Evolutionary conservation across 2,329 filamentous ascomycete genomes (phyloP), one percentile per base, ranked within the genome.

Genomic region (Epichloe aotearoae): DNA sequence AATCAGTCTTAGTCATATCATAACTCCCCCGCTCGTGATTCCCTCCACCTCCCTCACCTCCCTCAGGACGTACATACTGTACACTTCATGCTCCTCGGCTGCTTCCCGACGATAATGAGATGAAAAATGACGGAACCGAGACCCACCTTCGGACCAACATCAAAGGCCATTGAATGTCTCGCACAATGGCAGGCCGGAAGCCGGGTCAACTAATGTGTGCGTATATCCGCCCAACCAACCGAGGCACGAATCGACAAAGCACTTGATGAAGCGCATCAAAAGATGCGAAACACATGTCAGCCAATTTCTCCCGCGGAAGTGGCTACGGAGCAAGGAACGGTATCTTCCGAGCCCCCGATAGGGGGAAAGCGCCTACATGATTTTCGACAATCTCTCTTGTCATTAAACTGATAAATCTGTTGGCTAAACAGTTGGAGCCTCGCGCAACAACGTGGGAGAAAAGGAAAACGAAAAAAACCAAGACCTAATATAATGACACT

Each of bases 211-310:
- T 11, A 12, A 38, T 38, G 36, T 38, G 19, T 40, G 12, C 12
- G 15, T 50, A 10, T 14, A 14, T 41, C 11, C 23, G 23, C 11
- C 12, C 19, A 34, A 42, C 23, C 14, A 34, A 36, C 36, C 49
- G 42, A 23, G 49, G 41, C 34, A 41, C 11, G 19, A 33, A 17
- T 19, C n/a, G 5, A 34, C 3, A 17, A 14, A 5, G 20, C 34
- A 39, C 19, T 50, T 2, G 15, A 14, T 2, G 15, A 14, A 49
- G 40, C 47, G 37, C 40, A 19, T 34, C 26, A 30, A 34, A 49
- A 49, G 33, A 44, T 49, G 33, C 39, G 44, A 49, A 12, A 40
- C 34, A 44, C 42, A 50, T 40, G 42, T 15, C 42, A 37, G 26
- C 14, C 11, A 3, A 14, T 26, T 26, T 17, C 8, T 46, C 11